These are phyloP conservation scores for Rubroshorea leprosula DNA, from an alignment of 345 rosid species.

Conservation along the genomic window DNA sequence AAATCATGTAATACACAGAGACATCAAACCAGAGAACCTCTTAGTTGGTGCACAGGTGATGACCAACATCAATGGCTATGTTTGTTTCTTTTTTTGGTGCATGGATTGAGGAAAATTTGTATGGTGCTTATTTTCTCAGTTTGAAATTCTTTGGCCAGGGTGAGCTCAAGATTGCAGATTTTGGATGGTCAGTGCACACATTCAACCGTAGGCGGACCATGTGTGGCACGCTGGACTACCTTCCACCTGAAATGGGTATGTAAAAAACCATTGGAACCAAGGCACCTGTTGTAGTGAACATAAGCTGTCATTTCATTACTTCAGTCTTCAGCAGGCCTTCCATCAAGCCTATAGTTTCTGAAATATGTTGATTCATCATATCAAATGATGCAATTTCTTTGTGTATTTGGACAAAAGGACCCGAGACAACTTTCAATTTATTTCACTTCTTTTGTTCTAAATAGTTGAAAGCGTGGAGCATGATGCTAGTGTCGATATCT, in stretches of 20 bases:
- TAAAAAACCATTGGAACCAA: constrained; percentile 3
- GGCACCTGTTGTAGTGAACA: too few relatives aligned
- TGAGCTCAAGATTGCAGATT: constrained; percentile 97
- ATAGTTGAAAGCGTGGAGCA: constrained; percentile 95
- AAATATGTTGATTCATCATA: background rate
- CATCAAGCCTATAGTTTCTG: too few relatives aligned
- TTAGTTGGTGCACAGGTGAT: constrained; percentile 81
- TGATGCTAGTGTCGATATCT: constrained; percentile 90
- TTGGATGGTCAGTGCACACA: constrained; percentile 99
- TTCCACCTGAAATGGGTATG: constrained; percentile 98
- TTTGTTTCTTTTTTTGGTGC: background rate
- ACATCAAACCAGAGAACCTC: constrained; percentile 94
- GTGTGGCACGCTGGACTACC: constrained; percentile 98
- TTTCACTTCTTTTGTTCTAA: constrained; percentile 16
- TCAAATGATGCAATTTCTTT: background rate
- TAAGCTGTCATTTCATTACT: too few relatives aligned
- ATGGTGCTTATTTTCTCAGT: constrained; percentile 14
- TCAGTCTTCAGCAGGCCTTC: too few relatives aligned
- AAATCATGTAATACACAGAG: constrained; percentile 96
- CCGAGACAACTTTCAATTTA: constrained; percentile 7
- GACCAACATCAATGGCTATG: background rate
- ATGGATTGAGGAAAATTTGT: background rate
- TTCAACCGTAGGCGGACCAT: constrained; percentile 91
- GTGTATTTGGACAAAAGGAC: background rate
- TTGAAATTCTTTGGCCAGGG: constrained; percentile 46